Base-by-base conservation (phyloP, 805 yeast genomes). In the Metschnikowia noctiluminum region DNA sequence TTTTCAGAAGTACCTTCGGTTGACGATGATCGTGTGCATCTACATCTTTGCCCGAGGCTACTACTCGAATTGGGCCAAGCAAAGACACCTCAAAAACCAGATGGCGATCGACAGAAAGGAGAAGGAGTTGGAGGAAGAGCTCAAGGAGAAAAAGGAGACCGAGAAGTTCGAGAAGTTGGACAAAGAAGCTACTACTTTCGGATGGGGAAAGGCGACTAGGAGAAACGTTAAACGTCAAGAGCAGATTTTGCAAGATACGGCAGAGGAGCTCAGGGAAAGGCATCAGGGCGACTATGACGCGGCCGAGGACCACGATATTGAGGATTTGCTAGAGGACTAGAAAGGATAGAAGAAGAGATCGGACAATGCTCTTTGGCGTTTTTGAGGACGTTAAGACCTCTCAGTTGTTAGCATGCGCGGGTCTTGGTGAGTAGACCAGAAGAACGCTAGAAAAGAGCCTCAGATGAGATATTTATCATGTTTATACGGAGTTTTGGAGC, bases 181-280 rank as follows among this genome's bases (percentile, higher is more conserved):
- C 39, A 42, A 55, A 11, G 75, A 71, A 55, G 81, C 81, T 34
- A 62, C 69, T 35, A 54, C 74, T 6, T 86, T 86, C 72, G 92
- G 94, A 28, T 86, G 90, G 89, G 94, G 94, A 47, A 87, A 86
- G 63, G 76, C 77, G 60, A 85, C 91, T 6, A 78, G 91, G 70
- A 71, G 73, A 54, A 74, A 73, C 50, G 80, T 80, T 38, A 78
- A 80, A 46, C 70, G 72, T 50, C 82, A 82, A 57, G 78, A 82
- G 57, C 71, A 78, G 48, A 54, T 77, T 13, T 69, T 85, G 37
- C 81, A 82, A 57, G 76, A 79, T 43, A 62, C 68, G 13, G 62
- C 70, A 40, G 62, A 65, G 16, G 66, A 63, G 42, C 57, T 67
- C 64, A 72, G 72, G 64, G 69, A 56, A 53, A 69, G 61, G 65